Base-by-base conservation (phyloP, 192 early-diverging fungal species). In the Coemansia aciculifera region DNA sequence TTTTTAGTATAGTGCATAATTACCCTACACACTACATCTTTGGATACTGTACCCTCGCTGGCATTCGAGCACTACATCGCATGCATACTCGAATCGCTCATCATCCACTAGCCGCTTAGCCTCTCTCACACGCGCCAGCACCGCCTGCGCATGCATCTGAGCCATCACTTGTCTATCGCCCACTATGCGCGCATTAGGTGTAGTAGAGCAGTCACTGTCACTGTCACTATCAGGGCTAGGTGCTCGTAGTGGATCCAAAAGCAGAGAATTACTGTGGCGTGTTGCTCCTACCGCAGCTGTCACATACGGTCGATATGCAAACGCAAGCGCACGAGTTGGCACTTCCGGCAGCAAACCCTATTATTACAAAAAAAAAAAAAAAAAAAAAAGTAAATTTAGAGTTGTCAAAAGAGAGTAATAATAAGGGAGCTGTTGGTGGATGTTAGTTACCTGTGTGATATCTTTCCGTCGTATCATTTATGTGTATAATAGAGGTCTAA, bases 21-120 rank as follows among this genome's bases (percentile, higher is more conserved):
- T 42, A 27, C 24, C 24, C 24, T 27, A 27, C 24, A 27, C 40
- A 13, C 3, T 42, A 10, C 40, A 13, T 13, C 13, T 5, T 54
- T 54, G 3, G 23, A 37, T n/a, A 17, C 27, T 37, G 63, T 77
- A 82, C 79, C 81, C 81, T 51, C 81, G 69, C 54, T 83, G 81
- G 51, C 81, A 78, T 54, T 83, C 81, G 21, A 70, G 75, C 39
- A 83, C 57, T 8, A 72, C 76, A 24, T 83, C 81, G 65, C 81
- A 78, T 1, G 71, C 57, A 51, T 78, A 83, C 40, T 83, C 81
- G 62, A 63, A 83, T 13, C 64, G 40, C 12, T 7, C 15, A 54
- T 78, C 77, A 49, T 83, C 77, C 12, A 83, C 64, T 21, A 83
- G 60, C 27, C 68, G 52, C 23, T 61, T 73, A 0, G 79, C 79